Evolutionary conservation across 2,329 filamentous ascomycete genomes (phyloP).

Genomic region (Neopestalotiopsis clavispora): DNA sequence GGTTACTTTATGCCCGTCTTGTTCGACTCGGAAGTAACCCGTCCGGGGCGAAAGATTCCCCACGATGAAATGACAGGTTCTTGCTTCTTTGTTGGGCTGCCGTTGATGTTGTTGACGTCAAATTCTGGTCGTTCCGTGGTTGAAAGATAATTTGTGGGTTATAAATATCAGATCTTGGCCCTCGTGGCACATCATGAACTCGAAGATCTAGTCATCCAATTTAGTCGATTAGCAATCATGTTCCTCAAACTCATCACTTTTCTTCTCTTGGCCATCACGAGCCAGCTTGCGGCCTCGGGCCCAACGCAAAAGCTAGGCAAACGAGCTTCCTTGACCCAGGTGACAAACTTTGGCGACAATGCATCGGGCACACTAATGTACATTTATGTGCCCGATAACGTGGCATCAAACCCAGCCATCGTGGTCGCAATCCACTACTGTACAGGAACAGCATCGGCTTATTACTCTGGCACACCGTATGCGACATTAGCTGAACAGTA

Average conservation of each 20-base stretch:
- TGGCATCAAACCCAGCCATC: conserved; percentile 47
- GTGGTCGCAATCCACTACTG: conserved; percentile 62
- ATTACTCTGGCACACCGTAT: conserved; percentile 55
- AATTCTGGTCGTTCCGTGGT: background rate
- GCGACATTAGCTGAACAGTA: conserved; percentile 44
- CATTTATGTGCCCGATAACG: conserved; percentile 44
- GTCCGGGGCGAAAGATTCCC: background rate
- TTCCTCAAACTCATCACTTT: conserved; percentile 17
- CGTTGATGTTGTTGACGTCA: background rate
- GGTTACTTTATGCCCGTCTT: background rate
- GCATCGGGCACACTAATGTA: conserved; percentile 50
- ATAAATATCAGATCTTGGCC: background rate
- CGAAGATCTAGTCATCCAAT: background rate
- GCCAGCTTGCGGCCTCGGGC: conserved; percentile 17
- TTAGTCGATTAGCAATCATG: conserved; percentile 3
- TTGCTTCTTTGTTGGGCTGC: background rate
- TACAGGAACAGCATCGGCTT: conserved; percentile 52
- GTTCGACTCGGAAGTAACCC: background rate
- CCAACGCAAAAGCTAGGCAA: conserved; percentile 17
- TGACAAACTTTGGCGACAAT: conserved; percentile 36
- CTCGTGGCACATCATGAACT: too few relatives aligned
- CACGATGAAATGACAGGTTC: background rate
- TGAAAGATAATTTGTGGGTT: background rate
- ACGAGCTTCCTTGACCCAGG: conserved; percentile 29
- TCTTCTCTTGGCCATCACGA: conserved; percentile 21